Evolutionary conservation across 345 rosid species (phyloP).

Genomic region (Gossypium stocksii): DNA sequence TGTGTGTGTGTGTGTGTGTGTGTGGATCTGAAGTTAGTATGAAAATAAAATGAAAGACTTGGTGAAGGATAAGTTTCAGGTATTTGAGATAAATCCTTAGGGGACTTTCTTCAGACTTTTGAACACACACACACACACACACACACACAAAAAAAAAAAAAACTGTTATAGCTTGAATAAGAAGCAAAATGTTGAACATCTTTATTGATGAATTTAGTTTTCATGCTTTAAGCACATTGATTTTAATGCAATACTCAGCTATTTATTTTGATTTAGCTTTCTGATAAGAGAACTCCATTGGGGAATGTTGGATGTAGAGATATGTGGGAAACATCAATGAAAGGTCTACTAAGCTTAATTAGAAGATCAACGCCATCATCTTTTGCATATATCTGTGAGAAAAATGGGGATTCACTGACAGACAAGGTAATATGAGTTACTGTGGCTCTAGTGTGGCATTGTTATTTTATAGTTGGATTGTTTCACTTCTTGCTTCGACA

Average conservation of each 20-base stretch:
- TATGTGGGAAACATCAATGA: constrained; percentile 99
- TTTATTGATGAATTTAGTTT: background rate
- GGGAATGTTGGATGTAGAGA: constrained; percentile 49
- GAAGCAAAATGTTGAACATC: background rate
- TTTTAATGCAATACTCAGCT: background rate
- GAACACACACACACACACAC: background rate
- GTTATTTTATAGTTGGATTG: background rate
- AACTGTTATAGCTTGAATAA: background rate
- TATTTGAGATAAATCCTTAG: background rate
- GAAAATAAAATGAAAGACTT: background rate
- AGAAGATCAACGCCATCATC: constrained; percentile 83
- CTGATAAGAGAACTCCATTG: background rate
- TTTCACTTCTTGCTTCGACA: background rate
- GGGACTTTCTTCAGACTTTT: background rate
- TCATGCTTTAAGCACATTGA: background rate
- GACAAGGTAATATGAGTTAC: constrained; percentile 56
- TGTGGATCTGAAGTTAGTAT: background rate
- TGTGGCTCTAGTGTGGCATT: background rate
- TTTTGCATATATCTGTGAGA: constrained; percentile 84
- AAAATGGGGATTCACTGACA: constrained; percentile 51
- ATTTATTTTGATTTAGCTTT: background rate
- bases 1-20: background rate
- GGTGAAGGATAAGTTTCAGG: background rate
- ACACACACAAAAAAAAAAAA: background rate
- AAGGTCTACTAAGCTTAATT: constrained; percentile 74